Percentiles rank a stretch among this genome's conserved stretches.
Conservation (phyloP, 2,329 filamentous ascomycete species). For the Fusarium papillatum region DNA sequence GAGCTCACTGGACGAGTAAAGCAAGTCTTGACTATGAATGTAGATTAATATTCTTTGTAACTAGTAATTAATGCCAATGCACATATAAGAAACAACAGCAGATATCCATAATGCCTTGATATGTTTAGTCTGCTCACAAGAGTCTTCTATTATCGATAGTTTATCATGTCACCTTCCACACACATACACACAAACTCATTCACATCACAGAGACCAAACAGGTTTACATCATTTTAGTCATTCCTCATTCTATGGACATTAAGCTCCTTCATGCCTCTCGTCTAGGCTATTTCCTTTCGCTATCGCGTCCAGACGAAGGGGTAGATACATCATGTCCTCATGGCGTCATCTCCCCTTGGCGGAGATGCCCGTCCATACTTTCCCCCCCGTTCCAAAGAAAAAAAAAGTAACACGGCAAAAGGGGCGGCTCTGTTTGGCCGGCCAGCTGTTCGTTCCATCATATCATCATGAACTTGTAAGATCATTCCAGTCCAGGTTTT, state of each 20-base stretch:
- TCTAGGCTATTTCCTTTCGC: slow-evolving; percentile 12
- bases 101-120: slow-evolving; percentile 3
- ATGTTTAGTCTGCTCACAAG: background rate
- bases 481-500: slow-evolving; percentile 25
- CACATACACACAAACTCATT: background rate
- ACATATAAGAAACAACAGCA: background rate
- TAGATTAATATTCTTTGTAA: slow-evolving; percentile 37
- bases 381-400: slow-evolving; percentile 26
- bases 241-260: slow-evolving; percentile 46
- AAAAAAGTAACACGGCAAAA: slow-evolving; percentile 39
- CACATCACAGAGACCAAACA: background rate
- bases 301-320: slow-evolving; percentile 12
- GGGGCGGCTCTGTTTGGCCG: slow-evolving; percentile 43
- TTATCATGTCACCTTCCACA: background rate
- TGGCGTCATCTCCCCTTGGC: slow-evolving; percentile 19
- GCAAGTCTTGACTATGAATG: slow-evolving; percentile 15
- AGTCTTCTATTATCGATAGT: background rate
- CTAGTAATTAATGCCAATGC: slow-evolving; percentile 33
- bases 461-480: slow-evolving; percentile 45
- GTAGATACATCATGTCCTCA: slow-evolving; percentile 35
- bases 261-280: slow-evolving; percentile 28
- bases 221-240: slow-evolving; percentile 37
- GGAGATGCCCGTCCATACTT: slow-evolving; percentile 5
- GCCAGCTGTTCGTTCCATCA: slow-evolving; percentile 44
- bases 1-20: slow-evolving; percentile 14